These are phyloP conservation scores for Patellifolia procumbens DNA, from an alignment of 179 eudicot species.

Conservation along the genomic window DNA sequence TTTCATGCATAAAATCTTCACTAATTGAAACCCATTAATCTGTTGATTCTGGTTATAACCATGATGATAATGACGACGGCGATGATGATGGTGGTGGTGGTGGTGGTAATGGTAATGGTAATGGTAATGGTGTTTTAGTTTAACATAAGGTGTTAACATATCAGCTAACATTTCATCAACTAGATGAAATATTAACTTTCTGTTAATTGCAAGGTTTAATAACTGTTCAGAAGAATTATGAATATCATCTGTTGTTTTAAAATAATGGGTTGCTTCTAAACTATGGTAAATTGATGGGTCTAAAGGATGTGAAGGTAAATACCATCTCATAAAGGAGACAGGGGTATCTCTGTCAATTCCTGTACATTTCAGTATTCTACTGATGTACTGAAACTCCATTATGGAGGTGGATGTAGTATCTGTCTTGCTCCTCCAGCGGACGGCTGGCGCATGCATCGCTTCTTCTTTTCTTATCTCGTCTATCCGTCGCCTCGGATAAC, in stretches of 20 bases:
- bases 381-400: constrained; percentile 52
- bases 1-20: constrained; percentile 38
- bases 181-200: constrained; percentile 64
- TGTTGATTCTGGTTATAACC: constrained; percentile 1
- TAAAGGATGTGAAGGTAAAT: constrained; percentile 57
- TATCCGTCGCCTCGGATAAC: constrained; percentile 43
- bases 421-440: constrained; percentile 13
- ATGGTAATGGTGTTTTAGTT: constrained; percentile 3
- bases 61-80: neutral
- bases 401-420: constrained; percentile 10
- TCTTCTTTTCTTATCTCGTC: constrained; percentile 27
- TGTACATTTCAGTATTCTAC: constrained; percentile 49
- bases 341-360: constrained; percentile 55
- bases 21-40: constrained; percentile 43
- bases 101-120: too few relatives aligned
- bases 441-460: constrained; percentile 30
- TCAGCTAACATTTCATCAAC: constrained; percentile 59
- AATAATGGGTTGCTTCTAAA: constrained; percentile 42
- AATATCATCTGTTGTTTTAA: neutral
- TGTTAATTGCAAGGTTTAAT: constrained; percentile 38
- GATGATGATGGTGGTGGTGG: constrained; percentile 20
- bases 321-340: constrained; percentile 48
- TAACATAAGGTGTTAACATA: constrained; percentile 37
- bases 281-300: constrained; percentile 59
- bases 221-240: constrained; percentile 4